These are phyloP conservation scores for Diaporthe sp. DNA, from an alignment of 2,329 filamentous ascomycete species.

Conservation along the genomic window DNA sequence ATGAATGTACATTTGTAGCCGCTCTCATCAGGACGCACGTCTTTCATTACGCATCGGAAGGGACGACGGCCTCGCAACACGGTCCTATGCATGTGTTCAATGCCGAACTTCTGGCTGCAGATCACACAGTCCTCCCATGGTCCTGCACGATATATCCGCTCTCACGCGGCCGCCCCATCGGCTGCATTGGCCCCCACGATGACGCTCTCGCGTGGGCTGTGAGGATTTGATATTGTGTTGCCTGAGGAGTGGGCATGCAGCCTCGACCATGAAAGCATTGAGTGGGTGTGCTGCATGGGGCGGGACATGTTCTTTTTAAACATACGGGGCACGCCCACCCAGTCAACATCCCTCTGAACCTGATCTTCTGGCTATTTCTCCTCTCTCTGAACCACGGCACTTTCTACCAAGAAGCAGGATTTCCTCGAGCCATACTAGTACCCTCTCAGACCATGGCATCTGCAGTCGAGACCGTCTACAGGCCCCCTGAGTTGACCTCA, in stretches of 20 bases:
- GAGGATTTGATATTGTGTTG: neutral
- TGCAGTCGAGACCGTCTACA: neutral
- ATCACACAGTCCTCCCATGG: neutral
- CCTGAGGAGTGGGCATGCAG: neutral
- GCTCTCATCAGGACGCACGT: neutral
- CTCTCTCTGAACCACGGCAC: neutral
- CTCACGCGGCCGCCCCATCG: neutral
- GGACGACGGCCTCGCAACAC: neutral
- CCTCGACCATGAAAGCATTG: neutral
- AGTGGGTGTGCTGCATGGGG: neutral
- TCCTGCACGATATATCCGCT: neutral
- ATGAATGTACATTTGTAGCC: accelerated
- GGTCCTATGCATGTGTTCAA: neutral
- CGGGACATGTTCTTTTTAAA: neutral
- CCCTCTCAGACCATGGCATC: neutral
- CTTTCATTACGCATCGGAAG: neutral
- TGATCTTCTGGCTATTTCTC: neutral
- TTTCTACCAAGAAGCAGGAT: neutral
- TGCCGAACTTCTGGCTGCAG: neutral
- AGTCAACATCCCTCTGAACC: neutral
- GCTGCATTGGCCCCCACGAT: neutral
- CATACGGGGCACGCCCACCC: neutral
- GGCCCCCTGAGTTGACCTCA: neutral
- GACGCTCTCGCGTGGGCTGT: neutral
- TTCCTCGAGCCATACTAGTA: neutral